These are phyloP conservation scores for Eucalyptus pauciflora DNA, from an alignment of 345 rosid genomes.

Conservation along the genomic window DNA sequence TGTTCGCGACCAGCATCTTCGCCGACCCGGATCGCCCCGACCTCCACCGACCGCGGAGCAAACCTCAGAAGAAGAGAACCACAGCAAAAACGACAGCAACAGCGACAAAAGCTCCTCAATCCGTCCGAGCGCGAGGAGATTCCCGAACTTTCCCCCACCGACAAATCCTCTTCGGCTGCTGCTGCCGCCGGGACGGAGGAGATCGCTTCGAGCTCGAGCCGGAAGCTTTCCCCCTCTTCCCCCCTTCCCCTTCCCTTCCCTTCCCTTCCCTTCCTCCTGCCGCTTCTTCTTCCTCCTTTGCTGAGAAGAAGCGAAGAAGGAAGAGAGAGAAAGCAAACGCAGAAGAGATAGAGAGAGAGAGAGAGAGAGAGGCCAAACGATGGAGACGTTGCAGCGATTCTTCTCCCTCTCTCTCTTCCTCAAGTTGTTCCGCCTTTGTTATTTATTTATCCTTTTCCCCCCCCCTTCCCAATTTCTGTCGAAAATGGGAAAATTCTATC, in stretches of 20 bases:
- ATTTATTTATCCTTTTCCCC: neutral
- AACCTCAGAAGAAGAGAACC: neutral
- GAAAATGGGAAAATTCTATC: neutral
- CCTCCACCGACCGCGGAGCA: conserved; percentile 2
- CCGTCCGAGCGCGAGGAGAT: neutral
- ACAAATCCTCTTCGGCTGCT: neutral
- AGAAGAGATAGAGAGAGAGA: conserved; percentile 10
- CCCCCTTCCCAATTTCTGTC: neutral
- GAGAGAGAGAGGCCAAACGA: neutral
- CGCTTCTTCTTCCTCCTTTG: conserved; percentile 3
- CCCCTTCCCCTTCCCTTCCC: neutral
- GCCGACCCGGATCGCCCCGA: neutral
- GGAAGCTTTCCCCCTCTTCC: neutral
- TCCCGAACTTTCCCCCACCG: neutral
- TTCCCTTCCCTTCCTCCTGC: neutral
- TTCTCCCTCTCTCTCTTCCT: neutral
- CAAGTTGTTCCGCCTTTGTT: neutral
- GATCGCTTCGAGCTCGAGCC: neutral
- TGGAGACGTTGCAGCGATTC: conserved; percentile 1
- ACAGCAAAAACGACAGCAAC: neutral
- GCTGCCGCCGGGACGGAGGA: neutral
- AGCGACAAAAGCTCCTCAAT: neutral
- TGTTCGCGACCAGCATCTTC: conserved; percentile 80
- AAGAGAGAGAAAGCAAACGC: conserved; percentile 12
- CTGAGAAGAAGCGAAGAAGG: conserved; percentile 20